Conservation (phyloP, 768 basidiomycete species). For the Boletus barrowsii region DNA sequence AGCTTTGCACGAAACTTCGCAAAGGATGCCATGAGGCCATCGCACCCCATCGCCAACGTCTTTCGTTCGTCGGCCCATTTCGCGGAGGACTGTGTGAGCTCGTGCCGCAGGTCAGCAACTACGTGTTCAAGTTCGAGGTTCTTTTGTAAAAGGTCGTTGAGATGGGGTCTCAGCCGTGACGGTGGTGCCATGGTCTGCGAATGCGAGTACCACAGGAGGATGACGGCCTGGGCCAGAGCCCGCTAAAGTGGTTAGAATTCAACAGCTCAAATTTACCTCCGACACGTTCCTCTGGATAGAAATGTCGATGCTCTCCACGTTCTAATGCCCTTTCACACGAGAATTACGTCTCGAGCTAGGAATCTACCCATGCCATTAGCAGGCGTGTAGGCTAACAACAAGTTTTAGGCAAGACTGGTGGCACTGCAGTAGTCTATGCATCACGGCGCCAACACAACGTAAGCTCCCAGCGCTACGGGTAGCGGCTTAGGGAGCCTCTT, state of each 20-base stretch:
- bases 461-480: background rate
- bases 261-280: background rate
- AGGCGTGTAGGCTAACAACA: background rate
- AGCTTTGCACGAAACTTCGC: slow-evolving; percentile 28
- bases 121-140: slow-evolving; percentile 29
- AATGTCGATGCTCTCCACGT: background rate
- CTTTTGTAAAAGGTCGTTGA: slow-evolving; percentile 27
- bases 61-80: slow-evolving; percentile 31
- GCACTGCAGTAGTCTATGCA: too few relatives aligned
- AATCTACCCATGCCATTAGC: background rate
- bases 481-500: background rate
- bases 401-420: background rate
- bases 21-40: slow-evolving; percentile 30
- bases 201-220: background rate
- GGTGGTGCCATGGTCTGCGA: slow-evolving; percentile 24
- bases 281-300: background rate
- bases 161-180: slow-evolving; percentile 24
- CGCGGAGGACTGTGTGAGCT: slow-evolving; percentile 27
- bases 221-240: background rate
- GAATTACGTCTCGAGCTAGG: slow-evolving; percentile 1
- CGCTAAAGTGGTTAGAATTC: background rate
- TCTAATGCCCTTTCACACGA: slow-evolving; percentile 16
- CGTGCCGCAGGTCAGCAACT: slow-evolving; percentile 27
- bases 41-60: slow-evolving; percentile 19
- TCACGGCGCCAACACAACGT: background rate